These are phyloP conservation scores for Sphagnum fallax DNA, from an alignment of 228 moss, liverwort and hornwort species.

Conservation along the genomic window DNA sequence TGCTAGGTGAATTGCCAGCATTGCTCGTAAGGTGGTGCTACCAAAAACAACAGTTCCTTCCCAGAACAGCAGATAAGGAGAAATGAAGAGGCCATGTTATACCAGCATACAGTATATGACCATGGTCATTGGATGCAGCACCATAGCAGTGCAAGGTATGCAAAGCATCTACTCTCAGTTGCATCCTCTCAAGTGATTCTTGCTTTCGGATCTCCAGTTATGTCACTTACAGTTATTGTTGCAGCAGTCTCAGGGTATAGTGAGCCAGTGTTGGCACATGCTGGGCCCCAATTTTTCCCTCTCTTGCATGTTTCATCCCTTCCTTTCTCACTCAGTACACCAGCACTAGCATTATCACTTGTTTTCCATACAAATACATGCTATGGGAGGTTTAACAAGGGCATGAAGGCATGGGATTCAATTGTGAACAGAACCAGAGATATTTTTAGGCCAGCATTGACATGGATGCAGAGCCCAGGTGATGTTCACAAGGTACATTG, in stretches of 20 bases:
- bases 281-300: slow-evolving; percentile 40
- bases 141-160: slow-evolving; percentile 56
- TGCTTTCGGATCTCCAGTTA: slow-evolving; percentile 51
- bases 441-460: slow-evolving; percentile 25
- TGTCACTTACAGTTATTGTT: slow-evolving; percentile 33
- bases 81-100: slow-evolving; percentile 42
- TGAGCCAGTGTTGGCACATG: slow-evolving; percentile 18
- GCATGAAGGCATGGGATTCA: slow-evolving; percentile 35
- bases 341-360: slow-evolving; percentile 40
- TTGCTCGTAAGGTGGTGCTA: too few relatives aligned
- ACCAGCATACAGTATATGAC: slow-evolving; percentile 51
- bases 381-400: slow-evolving; percentile 41
- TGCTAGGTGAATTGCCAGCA: too few relatives aligned
- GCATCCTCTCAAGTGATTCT: slow-evolving; percentile 55
- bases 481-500: slow-evolving; percentile 19
- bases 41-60: neutral
- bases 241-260: slow-evolving; percentile 37
- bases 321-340: slow-evolving; percentile 39
- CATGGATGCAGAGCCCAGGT: slow-evolving; percentile 20
- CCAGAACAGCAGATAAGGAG: slow-evolving; percentile 42
- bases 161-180: slow-evolving; percentile 49
- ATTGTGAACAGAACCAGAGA: slow-evolving; percentile 32
- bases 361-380: slow-evolving; percentile 49
- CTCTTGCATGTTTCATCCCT: slow-evolving; percentile 48
- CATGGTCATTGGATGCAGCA: slow-evolving; percentile 63